Evolutionary conservation across 1,139 yeast genomes (phyloP).

Genomic region (Magnusiomyces suaveolens): DNA sequence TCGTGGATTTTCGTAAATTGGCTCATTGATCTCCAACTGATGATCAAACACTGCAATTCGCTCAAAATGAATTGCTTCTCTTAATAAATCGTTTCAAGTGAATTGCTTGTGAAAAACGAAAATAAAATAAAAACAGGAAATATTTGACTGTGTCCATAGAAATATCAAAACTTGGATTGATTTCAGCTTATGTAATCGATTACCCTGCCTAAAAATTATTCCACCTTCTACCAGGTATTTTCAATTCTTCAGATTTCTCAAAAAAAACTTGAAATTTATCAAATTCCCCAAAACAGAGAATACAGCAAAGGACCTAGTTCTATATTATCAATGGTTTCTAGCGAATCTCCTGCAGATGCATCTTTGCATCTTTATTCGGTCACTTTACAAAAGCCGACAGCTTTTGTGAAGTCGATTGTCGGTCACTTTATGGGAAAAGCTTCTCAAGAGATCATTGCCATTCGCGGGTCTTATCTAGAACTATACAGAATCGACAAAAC

Average conservation of each 20-base stretch:
- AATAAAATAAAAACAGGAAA: too few species aligned
- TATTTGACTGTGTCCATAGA: too few species aligned
- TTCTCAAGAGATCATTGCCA: slow-evolving; percentile 57
- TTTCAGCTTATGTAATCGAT: too few species aligned
- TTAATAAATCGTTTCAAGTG: too few species aligned
- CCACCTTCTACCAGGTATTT: too few species aligned
- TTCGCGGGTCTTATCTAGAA: slow-evolving; percentile 46
- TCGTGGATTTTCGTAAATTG: neutral
- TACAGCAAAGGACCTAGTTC: too few species aligned
- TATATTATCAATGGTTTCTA: neutral
- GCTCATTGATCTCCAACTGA: neutral
- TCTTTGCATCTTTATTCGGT: slow-evolving; percentile 52
- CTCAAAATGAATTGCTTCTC: neutral
- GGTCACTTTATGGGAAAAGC: slow-evolving; percentile 61
- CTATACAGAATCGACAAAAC: slow-evolving; percentile 45
- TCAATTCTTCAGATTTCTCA: too few species aligned
- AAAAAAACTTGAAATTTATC: too few species aligned
- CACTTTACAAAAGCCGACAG: slow-evolving; percentile 51
- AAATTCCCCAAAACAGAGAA: too few species aligned
- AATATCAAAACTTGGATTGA: too few species aligned
- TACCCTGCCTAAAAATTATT: too few species aligned
- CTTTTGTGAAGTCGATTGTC: slow-evolving; percentile 44
- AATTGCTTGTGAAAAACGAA: too few species aligned
- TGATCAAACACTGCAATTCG: neutral
- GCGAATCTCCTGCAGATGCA: slow-evolving; percentile 5